A percentile compares a stretch with the other conserved stretches of the same genome.
These are phyloP conservation scores for Ceratobasidium sp. DNA, from an alignment of 1,284 basidiomycete genomes.

Conservation along the genomic window DNA sequence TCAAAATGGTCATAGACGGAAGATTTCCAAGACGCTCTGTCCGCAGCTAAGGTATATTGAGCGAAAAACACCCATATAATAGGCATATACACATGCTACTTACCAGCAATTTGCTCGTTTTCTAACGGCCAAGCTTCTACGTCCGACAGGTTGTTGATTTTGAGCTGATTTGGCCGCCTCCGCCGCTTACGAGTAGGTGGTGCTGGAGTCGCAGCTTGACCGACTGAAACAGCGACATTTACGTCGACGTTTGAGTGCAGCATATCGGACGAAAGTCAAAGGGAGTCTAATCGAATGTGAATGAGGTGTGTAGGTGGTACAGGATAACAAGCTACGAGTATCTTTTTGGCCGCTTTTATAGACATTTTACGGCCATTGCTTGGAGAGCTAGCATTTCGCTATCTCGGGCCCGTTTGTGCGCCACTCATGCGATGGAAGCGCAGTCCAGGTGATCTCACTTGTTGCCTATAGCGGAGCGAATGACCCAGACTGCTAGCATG, in stretches of 20 bases:
- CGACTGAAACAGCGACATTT: background rate
- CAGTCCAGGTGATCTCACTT: too few relatives aligned
- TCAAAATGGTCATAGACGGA: constrained; percentile 1
- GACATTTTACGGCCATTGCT: too few relatives aligned
- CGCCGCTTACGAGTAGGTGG: background rate
- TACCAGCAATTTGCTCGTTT: background rate
- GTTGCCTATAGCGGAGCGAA: too few relatives aligned
- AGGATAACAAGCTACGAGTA: too few relatives aligned
- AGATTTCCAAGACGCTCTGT: background rate
- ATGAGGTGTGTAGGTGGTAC: too few relatives aligned
- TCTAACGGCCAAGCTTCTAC: background rate
- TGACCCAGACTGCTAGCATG: too few relatives aligned
- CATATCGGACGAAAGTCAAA: background rate
- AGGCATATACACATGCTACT: background rate
- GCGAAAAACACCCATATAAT: background rate
- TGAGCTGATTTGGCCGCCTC: background rate
- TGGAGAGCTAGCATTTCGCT: too few relatives aligned
- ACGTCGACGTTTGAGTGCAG: background rate
- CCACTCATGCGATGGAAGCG: too few relatives aligned
- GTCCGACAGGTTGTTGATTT: background rate
- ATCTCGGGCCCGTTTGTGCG: too few relatives aligned
- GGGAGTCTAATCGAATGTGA: too few relatives aligned
- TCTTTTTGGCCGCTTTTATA: too few relatives aligned
- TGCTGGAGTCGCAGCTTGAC: background rate
- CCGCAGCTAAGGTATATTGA: background rate